Conservation (phyloP, 1,139 yeast genomes). For the Scheffersomyces illinoinensis region DNA sequence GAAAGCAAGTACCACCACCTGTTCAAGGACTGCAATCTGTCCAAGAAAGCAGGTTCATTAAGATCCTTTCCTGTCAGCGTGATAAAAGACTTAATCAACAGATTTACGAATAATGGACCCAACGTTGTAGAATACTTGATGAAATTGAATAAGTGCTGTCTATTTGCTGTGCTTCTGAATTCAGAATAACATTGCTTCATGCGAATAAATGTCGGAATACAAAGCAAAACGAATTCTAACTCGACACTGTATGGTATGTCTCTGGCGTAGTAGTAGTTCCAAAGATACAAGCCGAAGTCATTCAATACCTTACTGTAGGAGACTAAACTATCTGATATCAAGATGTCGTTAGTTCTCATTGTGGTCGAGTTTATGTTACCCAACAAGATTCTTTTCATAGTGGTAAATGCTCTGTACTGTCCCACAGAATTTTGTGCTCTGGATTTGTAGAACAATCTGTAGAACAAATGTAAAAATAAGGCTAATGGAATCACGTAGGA, state of each 20-base stretch:
- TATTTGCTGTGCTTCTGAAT: constrained; percentile 46
- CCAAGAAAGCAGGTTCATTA: constrained; percentile 7
- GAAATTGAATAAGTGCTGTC: constrained; percentile 69
- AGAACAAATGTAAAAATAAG: constrained; percentile 9
- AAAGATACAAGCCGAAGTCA: constrained; percentile 52
- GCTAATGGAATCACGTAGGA: constrained; percentile 7
- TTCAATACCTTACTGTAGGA: constrained; percentile 76
- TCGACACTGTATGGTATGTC: constrained; percentile 25
- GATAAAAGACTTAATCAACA: constrained; percentile 32
- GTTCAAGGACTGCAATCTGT: constrained; percentile 15
- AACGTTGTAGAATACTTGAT: constrained; percentile 71
- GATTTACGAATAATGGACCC: constrained; percentile 57
- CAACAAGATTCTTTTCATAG: constrained; percentile 51
- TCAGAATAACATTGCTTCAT: constrained; percentile 81
- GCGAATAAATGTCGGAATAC: constrained; percentile 70
- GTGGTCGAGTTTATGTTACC: constrained; percentile 58
- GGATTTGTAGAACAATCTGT: constrained; percentile 11
- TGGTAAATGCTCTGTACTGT: constrained; percentile 45
- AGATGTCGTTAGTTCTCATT: constrained; percentile 73
- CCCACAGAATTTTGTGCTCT: constrained; percentile 23
- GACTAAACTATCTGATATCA: constrained; percentile 78
- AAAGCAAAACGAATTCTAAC: constrained; percentile 52
- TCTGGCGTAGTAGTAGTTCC: constrained; percentile 34
- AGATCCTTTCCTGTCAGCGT: constrained; percentile 1
- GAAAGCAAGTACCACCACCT: constrained; percentile 54